These are phyloP conservation scores for Sporisorium scitamineum DNA, from an alignment of 1,284 basidiomycete genomes.

Conservation along the genomic window DNA sequence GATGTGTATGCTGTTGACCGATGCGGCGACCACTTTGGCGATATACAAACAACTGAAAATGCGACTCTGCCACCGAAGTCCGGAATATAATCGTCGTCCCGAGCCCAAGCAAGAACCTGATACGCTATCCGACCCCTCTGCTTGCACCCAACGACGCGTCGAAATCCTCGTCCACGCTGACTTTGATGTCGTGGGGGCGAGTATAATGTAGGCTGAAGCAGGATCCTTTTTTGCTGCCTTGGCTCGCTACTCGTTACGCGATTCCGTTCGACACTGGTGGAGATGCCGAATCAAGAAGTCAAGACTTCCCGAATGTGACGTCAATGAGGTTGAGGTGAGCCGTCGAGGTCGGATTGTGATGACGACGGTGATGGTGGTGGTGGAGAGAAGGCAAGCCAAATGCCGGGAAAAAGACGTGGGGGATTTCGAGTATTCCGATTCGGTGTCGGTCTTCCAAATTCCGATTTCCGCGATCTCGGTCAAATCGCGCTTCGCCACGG, in stretches of 20 bases:
- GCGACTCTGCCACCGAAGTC: neutral
- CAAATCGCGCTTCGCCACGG: neutral
- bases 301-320: neutral
- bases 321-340: neutral
- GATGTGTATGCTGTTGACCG: neutral
- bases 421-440: slow-evolving; percentile 3
- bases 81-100: neutral
- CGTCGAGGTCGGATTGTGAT: neutral
- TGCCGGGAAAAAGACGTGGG: slow-evolving; percentile 26
- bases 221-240: neutral
- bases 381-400: slow-evolving; percentile 5
- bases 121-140: neutral
- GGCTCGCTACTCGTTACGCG: neutral
- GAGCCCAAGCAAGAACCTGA: neutral
- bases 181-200: neutral
- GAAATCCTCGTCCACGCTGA: neutral
- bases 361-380: slow-evolving; percentile 6
- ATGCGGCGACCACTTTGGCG: neutral
- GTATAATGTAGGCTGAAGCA: neutral
- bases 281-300: neutral
- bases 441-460: slow-evolving; percentile 29
- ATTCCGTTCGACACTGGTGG: neutral
- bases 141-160: neutral
- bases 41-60: neutral
- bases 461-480: slow-evolving; percentile 29